Evolutionary conservation across 208 protist genomes (phyloP).

Genomic region (Trypanosoma theileri): DNA sequence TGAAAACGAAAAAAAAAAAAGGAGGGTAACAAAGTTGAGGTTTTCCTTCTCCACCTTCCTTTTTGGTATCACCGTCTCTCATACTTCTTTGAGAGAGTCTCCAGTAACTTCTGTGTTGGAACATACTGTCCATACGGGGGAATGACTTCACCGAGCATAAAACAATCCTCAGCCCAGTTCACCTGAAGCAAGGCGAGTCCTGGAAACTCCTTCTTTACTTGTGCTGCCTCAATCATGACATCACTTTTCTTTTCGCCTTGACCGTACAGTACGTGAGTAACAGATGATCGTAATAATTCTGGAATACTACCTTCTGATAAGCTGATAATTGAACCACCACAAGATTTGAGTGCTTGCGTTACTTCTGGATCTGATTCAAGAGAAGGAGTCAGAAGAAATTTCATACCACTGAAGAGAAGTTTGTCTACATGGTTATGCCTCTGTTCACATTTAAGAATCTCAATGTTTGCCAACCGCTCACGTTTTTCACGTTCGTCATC

Average conservation of each 20-base stretch:
- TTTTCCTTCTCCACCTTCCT: not conserved
- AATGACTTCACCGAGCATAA: constrained; percentile 79
- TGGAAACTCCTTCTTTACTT: constrained; percentile 40
- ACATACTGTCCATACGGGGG: constrained; percentile 74
- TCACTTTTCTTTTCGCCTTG: constrained; percentile 79
- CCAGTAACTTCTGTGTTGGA: constrained; percentile 73
- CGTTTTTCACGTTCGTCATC: constrained; percentile 36
- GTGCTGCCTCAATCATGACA: constrained; percentile 64
- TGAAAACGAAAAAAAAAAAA: constrained; percentile 18
- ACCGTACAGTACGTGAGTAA: constrained; percentile 82
- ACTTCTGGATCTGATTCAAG: constrained; percentile 40
- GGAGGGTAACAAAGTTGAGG: constrained; percentile 11
- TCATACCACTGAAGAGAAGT: constrained; percentile 78
- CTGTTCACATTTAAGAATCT: constrained; percentile 62
- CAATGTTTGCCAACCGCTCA: constrained; percentile 45
- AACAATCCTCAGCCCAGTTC: constrained; percentile 85
- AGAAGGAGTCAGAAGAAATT: constrained; percentile 52
- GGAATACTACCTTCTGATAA: constrained; percentile 32
- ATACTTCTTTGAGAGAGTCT: constrained; percentile 81
- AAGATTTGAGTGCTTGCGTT: constrained; percentile 44
- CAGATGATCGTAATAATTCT: constrained; percentile 39
- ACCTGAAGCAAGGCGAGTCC: constrained; percentile 65
- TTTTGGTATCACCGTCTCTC: constrained; percentile 27
- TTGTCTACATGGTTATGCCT: constrained; percentile 63
- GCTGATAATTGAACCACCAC: constrained; percentile 60